phyloP scores from a whole-genome alignment of 108 stramenopile genomes.

The Pseudonitzschia multiseries region DNA sequence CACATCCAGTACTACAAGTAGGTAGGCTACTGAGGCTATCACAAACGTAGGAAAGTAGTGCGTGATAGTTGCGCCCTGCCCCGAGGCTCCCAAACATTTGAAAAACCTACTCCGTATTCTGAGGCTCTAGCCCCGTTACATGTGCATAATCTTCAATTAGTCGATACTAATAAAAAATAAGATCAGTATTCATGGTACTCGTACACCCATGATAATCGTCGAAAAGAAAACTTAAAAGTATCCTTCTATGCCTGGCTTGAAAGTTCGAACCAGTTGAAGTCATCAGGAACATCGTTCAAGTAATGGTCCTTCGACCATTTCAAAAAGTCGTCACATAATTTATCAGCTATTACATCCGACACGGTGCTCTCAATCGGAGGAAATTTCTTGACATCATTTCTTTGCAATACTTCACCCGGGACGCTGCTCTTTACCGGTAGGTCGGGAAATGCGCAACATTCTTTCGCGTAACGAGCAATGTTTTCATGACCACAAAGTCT shows the following conservation, averaged over 20 bases:
- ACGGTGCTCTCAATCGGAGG: conserved; percentile 42
- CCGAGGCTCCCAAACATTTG: no score
- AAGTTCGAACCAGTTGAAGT: conserved; percentile 79
- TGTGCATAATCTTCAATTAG: no score
- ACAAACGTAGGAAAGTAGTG: no score
- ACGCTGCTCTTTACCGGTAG: conserved; percentile 48
- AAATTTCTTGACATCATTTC: conserved; percentile 20
- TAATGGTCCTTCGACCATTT: conserved; percentile 55
- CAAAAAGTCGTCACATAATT: conserved; percentile 63
- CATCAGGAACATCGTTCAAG: conserved; percentile 57
- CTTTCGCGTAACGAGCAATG: conserved; percentile 68
- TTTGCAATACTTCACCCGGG: conserved; percentile 32
- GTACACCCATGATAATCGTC: no score
- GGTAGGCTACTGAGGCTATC: no score
- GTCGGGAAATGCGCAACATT: conserved; percentile 71
- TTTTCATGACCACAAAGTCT: conserved; percentile 77
- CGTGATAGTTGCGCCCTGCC: no score
- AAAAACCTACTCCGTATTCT: no score
- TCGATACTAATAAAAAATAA: no score
- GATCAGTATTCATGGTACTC: no score
- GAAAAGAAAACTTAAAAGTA: no score
- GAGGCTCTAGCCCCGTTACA: no score
- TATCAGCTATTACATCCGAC: conserved; percentile 56
- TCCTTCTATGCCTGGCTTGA: conserved; percentile 34
- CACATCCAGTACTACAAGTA: no score